Conservation (phyloP, 2,329 filamentous ascomycete genomes). For the Fonsecaea erecta region DNA sequence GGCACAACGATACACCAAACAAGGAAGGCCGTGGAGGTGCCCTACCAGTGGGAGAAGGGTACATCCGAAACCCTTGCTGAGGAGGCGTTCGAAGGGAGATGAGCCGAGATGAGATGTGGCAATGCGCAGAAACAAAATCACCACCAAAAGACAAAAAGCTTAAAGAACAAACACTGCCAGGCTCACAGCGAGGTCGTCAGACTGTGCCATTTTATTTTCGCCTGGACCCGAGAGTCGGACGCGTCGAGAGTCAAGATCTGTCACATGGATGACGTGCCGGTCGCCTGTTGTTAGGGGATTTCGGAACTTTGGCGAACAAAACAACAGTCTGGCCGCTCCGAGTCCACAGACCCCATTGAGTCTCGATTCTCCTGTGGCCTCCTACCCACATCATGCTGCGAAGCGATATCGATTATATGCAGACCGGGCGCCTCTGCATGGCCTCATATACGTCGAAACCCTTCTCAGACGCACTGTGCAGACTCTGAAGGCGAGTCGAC, state of each 20-base stretch:
- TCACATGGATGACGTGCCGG: slow-evolving; percentile 7
- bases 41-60: background rate
- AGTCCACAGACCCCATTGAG: background rate
- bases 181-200: slow-evolving; percentile 1
- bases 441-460: background rate
- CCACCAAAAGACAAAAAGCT: background rate
- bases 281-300: background rate
- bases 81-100: slow-evolving; percentile 21
- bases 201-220: background rate
- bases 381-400: background rate
- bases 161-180: background rate
- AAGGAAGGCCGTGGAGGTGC: slow-evolving; percentile 8
- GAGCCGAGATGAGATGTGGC: slow-evolving; percentile 21
- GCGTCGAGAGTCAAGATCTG: background rate
- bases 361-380: background rate
- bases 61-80: slow-evolving; percentile 8
- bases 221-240: background rate
- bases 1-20: slow-evolving; percentile 24
- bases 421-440: background rate
- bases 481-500: background rate
- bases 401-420: background rate
- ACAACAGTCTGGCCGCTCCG: background rate
- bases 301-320: background rate
- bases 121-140: background rate
- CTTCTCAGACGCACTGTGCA: background rate